Evolutionary conservation across 106 monocot genomes (phyloP).

Genomic region (Ottelia alismoides): DNA sequence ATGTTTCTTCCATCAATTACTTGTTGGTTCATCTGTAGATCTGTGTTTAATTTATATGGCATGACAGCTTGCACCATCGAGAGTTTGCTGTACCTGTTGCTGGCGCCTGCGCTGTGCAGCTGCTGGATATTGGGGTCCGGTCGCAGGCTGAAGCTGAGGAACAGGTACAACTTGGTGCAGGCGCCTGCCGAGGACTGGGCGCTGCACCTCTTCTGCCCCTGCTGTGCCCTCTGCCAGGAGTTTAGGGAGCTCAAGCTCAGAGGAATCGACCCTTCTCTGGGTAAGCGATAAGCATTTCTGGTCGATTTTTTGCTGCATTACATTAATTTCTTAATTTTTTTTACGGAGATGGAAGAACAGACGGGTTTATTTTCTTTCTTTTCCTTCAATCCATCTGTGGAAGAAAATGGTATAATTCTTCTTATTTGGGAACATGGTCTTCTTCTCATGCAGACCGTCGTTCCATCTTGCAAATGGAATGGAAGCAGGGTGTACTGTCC

Average conservation of each 20-base stretch:
- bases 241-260: constrained; percentile 43
- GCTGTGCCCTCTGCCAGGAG: constrained; percentile 62
- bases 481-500: too few species aligned
- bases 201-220: constrained; percentile 43
- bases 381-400: too few species aligned
- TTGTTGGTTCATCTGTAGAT: neutral
- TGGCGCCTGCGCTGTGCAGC: constrained; percentile 23
- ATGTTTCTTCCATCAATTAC: neutral
- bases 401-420: too few species aligned
- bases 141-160: constrained; percentile 36
- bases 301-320: neutral
- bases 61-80: constrained; percentile 26
- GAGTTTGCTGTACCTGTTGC: constrained; percentile 37
- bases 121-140: constrained; percentile 39
- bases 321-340: neutral
- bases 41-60: neutral
- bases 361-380: too few species aligned
- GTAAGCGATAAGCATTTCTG: constrained; percentile 7
- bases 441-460: too few species aligned
- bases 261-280: constrained; percentile 55
- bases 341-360: too few species aligned
- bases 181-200: constrained; percentile 52
- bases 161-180: constrained; percentile 32
- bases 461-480: too few species aligned
- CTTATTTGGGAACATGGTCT: too few species aligned